Percentiles rank a stretch among this genome's conserved stretches.
phyloP scores from a whole-genome alignment of 108 stramenopile species.

The Discostella stelligeroides region DNA sequence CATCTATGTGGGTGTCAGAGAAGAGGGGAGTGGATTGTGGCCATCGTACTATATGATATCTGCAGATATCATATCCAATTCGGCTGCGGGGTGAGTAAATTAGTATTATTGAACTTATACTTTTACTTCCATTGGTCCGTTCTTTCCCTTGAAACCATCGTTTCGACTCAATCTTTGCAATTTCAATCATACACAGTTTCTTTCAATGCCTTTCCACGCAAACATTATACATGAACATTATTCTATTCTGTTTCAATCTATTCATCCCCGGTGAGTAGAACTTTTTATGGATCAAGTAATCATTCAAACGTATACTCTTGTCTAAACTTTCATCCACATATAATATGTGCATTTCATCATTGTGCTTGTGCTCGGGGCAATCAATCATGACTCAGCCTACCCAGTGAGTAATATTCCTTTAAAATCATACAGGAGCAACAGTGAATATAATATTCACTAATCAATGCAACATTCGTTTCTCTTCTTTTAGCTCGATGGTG shows the following conservation, averaged over 20 bases:
- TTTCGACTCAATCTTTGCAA: too few species aligned
- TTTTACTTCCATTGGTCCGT: too few species aligned
- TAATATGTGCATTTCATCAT: too few species aligned
- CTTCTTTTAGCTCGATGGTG: slow-evolving; percentile 28
- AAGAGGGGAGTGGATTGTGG: slow-evolving; percentile 24
- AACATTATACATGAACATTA: slow-evolving; percentile 40
- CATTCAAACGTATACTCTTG: too few species aligned
- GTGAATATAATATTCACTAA: too few species aligned
- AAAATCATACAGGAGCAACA: too few species aligned
- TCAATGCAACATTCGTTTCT: background rate
- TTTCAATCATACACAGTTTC: too few species aligned
- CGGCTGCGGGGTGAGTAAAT: slow-evolving; percentile 32
- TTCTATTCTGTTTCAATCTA: slow-evolving; percentile 38
- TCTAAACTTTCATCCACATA: too few species aligned
- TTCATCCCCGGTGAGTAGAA: slow-evolving; percentile 33
- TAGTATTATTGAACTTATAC: too few species aligned
- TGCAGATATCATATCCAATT: slow-evolving; percentile 18
- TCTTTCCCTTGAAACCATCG: too few species aligned
- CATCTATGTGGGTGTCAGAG: slow-evolving; percentile 7
- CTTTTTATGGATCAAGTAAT: background rate
- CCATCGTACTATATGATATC: slow-evolving; percentile 10
- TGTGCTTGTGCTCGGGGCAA: background rate
- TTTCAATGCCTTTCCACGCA: slow-evolving; percentile 32
- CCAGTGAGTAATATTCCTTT: too few species aligned
- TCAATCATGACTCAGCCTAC: slow-evolving; percentile 11